A percentile compares a stretch with the other conserved stretches of the same genome.
These are phyloP conservation scores for Jaminaea rosea DNA, from an alignment of 1,284 basidiomycete species.

Conservation along the genomic window DNA sequence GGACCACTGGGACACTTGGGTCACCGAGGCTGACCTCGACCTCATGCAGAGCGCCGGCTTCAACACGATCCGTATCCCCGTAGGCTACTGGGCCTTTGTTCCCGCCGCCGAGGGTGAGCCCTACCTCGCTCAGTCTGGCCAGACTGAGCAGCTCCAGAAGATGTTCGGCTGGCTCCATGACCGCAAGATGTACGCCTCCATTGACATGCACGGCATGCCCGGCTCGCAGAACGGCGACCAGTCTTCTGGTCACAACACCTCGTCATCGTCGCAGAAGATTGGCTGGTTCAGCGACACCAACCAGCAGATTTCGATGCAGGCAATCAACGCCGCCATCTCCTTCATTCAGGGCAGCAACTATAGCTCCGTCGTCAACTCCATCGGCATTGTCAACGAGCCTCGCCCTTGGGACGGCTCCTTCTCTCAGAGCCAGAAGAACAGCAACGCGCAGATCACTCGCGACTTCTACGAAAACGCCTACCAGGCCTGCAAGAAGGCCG, in stretches of 20 bases:
- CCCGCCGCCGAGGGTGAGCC: conserved; percentile 26
- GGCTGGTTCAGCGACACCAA: conserved; percentile 27
- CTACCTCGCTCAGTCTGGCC: conserved; percentile 22
- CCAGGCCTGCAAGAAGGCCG: conserved; percentile 13
- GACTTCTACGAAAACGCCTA: conserved; percentile 31
- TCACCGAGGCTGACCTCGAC: conserved; percentile 48
- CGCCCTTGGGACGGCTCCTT: conserved; percentile 14
- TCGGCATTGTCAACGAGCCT: conserved; percentile 42
- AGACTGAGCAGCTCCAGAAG: conserved; percentile 30
- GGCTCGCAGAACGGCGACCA: conserved; percentile 49
- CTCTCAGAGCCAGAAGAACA: background rate
- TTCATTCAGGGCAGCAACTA: conserved; percentile 30
- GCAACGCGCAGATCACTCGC: conserved; percentile 13
- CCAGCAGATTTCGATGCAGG: conserved; percentile 26
- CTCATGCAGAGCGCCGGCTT: conserved; percentile 37
- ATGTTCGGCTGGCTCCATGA: conserved; percentile 42
- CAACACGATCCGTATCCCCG: conserved; percentile 47
- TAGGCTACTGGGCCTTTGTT: conserved; percentile 46
- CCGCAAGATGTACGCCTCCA: conserved; percentile 48
- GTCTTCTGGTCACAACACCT: conserved; percentile 40
- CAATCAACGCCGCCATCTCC: conserved; percentile 23
- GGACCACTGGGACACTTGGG: conserved; percentile 47
- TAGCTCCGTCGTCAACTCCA: conserved; percentile 32
- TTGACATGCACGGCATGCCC: conserved; percentile 50
- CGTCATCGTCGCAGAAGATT: no score